Percentiles rank a stretch among this genome's conserved stretches.
These are phyloP conservation scores for Suillus americanus DNA, from an alignment of 768 basidiomycete genomes.

Conservation along the genomic window DNA sequence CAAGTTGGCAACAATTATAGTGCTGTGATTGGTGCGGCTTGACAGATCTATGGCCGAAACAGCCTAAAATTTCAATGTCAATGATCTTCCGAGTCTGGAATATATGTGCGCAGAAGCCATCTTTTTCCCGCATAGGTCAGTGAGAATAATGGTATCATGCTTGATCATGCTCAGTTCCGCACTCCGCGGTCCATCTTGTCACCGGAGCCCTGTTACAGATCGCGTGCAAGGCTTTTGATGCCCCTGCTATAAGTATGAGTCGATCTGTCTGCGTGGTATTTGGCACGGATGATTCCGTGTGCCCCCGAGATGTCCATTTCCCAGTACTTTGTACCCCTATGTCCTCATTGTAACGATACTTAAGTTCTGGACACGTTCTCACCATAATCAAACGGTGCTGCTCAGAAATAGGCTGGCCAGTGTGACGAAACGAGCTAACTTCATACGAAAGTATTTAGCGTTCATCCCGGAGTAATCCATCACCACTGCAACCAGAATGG, in stretches of 20 bases:
- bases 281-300: neutral
- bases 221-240: neutral
- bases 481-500: constrained; percentile 3
- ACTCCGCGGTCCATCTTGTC: constrained; percentile 18
- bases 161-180: constrained; percentile 6
- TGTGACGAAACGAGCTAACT: constrained; percentile 2
- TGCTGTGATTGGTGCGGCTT: constrained; percentile 1
- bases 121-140: constrained; percentile 13
- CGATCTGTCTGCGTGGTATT: neutral
- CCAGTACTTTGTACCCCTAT: neutral
- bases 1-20: neutral
- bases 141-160: constrained; percentile 4
- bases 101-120: constrained; percentile 4
- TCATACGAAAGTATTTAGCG: neutral
- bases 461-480: neutral
- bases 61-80: constrained; percentile 5
- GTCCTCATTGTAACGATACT: constrained; percentile 1
- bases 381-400: neutral
- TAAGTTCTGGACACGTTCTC: neutral
- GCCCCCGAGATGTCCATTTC: neutral
- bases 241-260: neutral
- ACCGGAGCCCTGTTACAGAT: constrained; percentile 1
- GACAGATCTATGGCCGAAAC: constrained; percentile 8
- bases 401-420: neutral
- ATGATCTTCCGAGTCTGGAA: constrained; percentile 6